Evolutionary conservation across 257 asterid species (phyloP).

Genomic region (Perilla frutescens): DNA sequence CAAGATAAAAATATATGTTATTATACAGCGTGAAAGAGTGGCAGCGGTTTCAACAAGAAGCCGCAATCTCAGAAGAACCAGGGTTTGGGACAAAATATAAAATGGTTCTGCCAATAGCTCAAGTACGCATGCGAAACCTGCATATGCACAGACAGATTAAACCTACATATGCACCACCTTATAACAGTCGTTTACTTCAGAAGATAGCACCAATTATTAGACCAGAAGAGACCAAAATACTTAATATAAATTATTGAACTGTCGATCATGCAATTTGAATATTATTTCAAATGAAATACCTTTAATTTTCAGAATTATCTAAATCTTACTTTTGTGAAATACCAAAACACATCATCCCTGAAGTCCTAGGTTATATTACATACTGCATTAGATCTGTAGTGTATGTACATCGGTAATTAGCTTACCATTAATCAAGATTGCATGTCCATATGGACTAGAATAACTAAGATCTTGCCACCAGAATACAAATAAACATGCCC

Average conservation of each 20-base stretch:
- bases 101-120: slow-evolving; percentile 96
- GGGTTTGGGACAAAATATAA: slow-evolving; percentile 86
- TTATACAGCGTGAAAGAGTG: slow-evolving; percentile 78
- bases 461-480: slow-evolving; percentile 88
- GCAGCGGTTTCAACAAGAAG: slow-evolving; percentile 79
- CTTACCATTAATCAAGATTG: slow-evolving; percentile 86
- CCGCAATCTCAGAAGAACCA: slow-evolving; percentile 85
- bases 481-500: slow-evolving; percentile 68
- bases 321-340: slow-evolving; percentile 5
- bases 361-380: neutral
- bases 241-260: slow-evolving; percentile 2
- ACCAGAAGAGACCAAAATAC: neutral
- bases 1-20: slow-evolving; percentile 74
- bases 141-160: slow-evolving; percentile 24
- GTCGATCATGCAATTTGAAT: neutral
- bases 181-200: neutral
- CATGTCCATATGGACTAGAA: slow-evolving; percentile 80
- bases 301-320: slow-evolving; percentile 3
- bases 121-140: slow-evolving; percentile 92
- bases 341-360: neutral
- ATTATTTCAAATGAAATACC: slow-evolving; percentile 5
- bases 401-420: slow-evolving; percentile 20
- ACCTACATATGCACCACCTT: neutral
- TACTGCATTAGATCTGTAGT: neutral
- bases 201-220: neutral